Base-by-base conservation (phyloP, 202 grass and related monocot species). In the Musa balbisiana region DNA sequence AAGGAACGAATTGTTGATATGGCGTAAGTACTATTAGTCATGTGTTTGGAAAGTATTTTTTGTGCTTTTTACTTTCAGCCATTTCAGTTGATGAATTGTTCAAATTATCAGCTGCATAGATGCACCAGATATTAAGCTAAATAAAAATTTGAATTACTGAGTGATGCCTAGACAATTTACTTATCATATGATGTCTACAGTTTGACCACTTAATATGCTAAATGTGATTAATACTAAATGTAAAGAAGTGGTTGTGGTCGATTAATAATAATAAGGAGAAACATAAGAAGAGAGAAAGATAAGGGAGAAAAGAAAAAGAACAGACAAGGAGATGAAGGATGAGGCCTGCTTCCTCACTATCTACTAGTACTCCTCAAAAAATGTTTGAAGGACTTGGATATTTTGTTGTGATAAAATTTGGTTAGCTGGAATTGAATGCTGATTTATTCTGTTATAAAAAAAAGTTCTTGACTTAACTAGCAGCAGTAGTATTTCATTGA, bases 1-100 rank as follows among this genome's bases (percentile, higher is more conserved):
- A 99, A 87, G 81, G 95, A 99, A 69, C 77, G 91, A 73, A 72
- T 94, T 80, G 89, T 99, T 81, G 95, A 99, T 85, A 95, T 99
- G 95, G 91, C 95, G 95, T 99, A 99, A 95, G 91, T 81, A 64
- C 15, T 85, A 72, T 69, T 43, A 27, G 17, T 27, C 52, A 49
- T 64, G 25, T 54, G 33, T 19, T 76, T 50, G 11, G 24, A 52
- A 59, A 16, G 27, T 25, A 29, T 58, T 80, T 14, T 56, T 79
- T 52, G 10, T 68, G 10, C 69, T 54, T 66, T 80, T 10, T 19
- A 72, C 55, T 74, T 52, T 69, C 3, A 43, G 33, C 0, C 33
- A 43, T 43, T 74, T 83, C 0, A 72, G 62, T 64, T 85, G 17
- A 69, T 3, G 55, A 15, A 59, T 55, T 62, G 9, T n/a, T 77